Evolutionary conservation across 2,329 filamentous ascomycete genomes (phyloP).

Genomic region (Colletotrichum scovillei): DNA sequence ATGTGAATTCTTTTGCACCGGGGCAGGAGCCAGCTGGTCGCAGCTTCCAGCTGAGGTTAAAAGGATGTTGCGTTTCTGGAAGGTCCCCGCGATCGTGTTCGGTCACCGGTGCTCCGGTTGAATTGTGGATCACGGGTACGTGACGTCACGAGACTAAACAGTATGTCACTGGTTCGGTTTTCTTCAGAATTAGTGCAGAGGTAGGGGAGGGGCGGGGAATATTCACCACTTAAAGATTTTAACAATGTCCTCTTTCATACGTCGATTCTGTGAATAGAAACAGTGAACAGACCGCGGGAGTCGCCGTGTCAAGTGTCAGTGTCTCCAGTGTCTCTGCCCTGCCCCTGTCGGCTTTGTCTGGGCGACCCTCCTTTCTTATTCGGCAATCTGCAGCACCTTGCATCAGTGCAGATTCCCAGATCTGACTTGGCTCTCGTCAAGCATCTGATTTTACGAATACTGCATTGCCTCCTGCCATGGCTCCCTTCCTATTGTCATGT

Average conservation of each 20-base stretch:
- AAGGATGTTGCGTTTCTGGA: slow-evolving; percentile 12
- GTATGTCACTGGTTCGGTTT: background rate
- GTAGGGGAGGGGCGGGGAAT: background rate
- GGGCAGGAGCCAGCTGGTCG: background rate
- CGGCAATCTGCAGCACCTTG: slow-evolving; percentile 13
- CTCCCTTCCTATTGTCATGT: background rate
- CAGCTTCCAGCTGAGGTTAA: background rate
- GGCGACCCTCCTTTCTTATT: slow-evolving; percentile 5
- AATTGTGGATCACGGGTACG: background rate
- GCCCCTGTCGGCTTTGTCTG: slow-evolving; percentile 11
- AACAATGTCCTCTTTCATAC: background rate
- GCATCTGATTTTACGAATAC: background rate
- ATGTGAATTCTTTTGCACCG: background rate
- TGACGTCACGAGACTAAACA: background rate
- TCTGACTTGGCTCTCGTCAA: background rate
- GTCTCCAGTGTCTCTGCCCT: background rate
- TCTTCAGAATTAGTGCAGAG: background rate
- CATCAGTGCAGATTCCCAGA: background rate
- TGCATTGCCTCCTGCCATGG: background rate
- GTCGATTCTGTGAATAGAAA: background rate
- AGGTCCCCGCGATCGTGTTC: slow-evolving; percentile 15
- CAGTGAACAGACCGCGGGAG: background rate
- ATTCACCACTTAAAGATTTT: background rate
- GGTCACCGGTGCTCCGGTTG: background rate
- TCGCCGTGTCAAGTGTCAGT: slow-evolving; percentile 2